Evolutionary conservation across 2,329 filamentous ascomycete species (phyloP), one percentile per base, ranked within the genome.

Genomic region (Scedosporium boydii): DNA sequence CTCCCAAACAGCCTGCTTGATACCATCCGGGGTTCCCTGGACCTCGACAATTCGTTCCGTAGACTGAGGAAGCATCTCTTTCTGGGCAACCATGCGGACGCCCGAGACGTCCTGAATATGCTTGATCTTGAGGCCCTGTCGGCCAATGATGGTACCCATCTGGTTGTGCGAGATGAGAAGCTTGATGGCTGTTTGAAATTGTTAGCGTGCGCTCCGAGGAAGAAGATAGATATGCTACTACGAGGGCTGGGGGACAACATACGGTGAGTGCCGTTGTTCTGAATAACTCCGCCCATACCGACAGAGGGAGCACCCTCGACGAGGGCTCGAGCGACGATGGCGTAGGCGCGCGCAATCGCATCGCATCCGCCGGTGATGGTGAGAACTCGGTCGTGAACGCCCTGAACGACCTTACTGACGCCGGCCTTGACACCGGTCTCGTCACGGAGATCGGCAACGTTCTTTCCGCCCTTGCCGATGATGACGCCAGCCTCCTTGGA

Each of bases 401-500:
- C 93, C 68, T 93, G 92, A 57, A 99, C 95, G 61, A 98, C 95
- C 81, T 99, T 99, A 85, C 93, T 97, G 67, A 99, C 95, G 67
- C 95, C 95, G 65, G 95, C 95, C 78, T 96, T 96, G 70, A 99
- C 95, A 64, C 93, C 95, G 68, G 95, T 99, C 79, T 98, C 93
- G 71, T 99, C 93, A 73, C 95, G 89, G 66, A 99, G 84, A 72
- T 98, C 93, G 58, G 95, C 95, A 62, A 99, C 95, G 72, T 99
- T 98, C 83, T 98, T 96, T 73, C 95, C 95, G 63, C 89, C 92
- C 80, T 99, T 99, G 76, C 95, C 95, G 76, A 99, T 99, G 76
- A 99, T 98, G 70, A 99, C 92, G 72, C 95, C 95, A 64, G 95
- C 95, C 78, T 99, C 95, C 80, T 98, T 98, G 75, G 95, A 97